Conservation (phyloP, 2,329 filamentous ascomycete genomes). For the Venturia nashicola region DNA sequence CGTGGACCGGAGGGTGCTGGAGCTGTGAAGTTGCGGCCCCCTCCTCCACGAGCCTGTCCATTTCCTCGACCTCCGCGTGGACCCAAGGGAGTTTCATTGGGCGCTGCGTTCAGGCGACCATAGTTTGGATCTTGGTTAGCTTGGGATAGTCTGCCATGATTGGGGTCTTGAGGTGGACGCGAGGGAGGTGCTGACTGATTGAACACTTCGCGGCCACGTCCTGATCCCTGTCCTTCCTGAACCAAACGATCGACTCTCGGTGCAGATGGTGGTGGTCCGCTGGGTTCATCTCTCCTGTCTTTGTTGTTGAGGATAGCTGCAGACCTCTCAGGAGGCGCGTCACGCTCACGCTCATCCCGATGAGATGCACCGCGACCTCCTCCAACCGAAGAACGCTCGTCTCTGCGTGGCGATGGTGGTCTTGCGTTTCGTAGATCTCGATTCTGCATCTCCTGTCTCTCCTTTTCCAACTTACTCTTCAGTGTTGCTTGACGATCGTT, state of each 20-base stretch:
- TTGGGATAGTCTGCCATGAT: conserved; percentile 33
- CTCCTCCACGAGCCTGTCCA: conserved; percentile 18
- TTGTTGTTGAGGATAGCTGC: conserved; percentile 17
- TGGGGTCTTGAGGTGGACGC: conserved; percentile 27
- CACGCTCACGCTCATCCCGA: conserved; percentile 19
- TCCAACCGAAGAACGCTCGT: not conserved
- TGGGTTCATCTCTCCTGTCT: conserved; percentile 18
- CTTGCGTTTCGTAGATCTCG: conserved; percentile 9
- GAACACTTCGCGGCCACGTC: conserved; percentile 26
- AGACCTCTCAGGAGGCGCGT: not conserved
- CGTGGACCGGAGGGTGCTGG: conserved; percentile 16
- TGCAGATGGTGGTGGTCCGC: conserved; percentile 13
- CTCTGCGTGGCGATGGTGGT: conserved; percentile 1
- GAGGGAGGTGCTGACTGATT: conserved; percentile 20
- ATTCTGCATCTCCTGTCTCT: conserved; percentile 15
- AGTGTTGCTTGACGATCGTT: conserved; percentile 17
- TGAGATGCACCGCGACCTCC: conserved; percentile 1
- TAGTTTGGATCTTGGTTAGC: conserved; percentile 36
- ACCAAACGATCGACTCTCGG: conserved; percentile 13
- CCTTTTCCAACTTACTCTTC: conserved; percentile 16
- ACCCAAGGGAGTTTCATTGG: conserved; percentile 38
- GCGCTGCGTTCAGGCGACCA: conserved; percentile 35
- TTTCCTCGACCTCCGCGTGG: conserved; percentile 33
- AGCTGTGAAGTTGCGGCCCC: conserved; percentile 27
- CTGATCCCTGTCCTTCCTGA: conserved; percentile 24